Percentiles rank a stretch among this genome's conserved stretches.
phyloP scores from a whole-genome alignment of 352 stramenopile genomes.

The Pseudoperonospora humuli region DNA sequence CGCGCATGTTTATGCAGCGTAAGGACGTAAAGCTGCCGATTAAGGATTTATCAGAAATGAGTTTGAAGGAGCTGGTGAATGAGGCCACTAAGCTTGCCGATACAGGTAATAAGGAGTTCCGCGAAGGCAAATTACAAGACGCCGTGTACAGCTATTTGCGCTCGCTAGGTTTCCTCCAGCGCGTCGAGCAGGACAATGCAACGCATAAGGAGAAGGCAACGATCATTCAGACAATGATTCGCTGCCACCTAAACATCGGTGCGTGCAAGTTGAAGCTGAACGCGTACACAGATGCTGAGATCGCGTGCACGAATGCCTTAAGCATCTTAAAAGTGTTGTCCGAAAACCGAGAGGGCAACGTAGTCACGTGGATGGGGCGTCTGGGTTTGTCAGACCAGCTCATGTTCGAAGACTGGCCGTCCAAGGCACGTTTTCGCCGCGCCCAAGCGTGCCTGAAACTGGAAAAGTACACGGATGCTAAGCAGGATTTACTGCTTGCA shows the following conservation, averaged over 20 bases:
- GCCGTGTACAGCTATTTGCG: slow-evolving; percentile 74
- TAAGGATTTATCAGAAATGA: slow-evolving; percentile 67
- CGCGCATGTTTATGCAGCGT: slow-evolving; percentile 71
- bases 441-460: slow-evolving; percentile 70
- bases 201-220: slow-evolving; percentile 83
- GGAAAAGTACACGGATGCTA: slow-evolving; percentile 63
- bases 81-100: slow-evolving; percentile 62
- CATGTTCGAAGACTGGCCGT: slow-evolving; percentile 82
- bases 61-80: slow-evolving; percentile 63
- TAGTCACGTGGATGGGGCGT: slow-evolving; percentile 80
- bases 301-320: slow-evolving; percentile 75
- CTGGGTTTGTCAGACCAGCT: slow-evolving; percentile 68
- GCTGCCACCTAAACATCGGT: slow-evolving; percentile 80
- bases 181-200: slow-evolving; percentile 63
- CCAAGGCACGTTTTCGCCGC: slow-evolving; percentile 78
- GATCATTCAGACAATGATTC: slow-evolving; percentile 85
- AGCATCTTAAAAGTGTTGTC: slow-evolving; percentile 67
- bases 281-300: slow-evolving; percentile 55
- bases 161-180: slow-evolving; percentile 59
- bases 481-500: slow-evolving; percentile 68
- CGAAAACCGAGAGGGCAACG: slow-evolving; percentile 72
- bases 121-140: slow-evolving; percentile 44
- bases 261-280: slow-evolving; percentile 80
- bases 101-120: slow-evolving; percentile 67
- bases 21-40: slow-evolving; percentile 62